phyloP scores from a whole-genome alignment of 73 alveolate species.

The Halteria grandinella region DNA sequence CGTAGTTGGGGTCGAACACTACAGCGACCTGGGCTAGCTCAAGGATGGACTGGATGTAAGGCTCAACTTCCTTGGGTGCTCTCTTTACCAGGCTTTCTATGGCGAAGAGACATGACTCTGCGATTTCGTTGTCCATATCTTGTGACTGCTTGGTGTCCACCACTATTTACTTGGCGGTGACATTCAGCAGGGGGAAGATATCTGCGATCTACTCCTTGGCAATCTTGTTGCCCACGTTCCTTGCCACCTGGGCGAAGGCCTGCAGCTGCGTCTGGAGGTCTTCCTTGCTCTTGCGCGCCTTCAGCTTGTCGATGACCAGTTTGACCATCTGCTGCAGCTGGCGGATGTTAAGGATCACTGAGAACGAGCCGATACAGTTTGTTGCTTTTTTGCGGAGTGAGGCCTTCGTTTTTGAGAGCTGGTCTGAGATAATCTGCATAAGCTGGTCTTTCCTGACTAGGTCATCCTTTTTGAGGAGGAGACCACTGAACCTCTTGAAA shows the following conservation, averaged over 20 bases:
- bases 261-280: conserved; percentile 66
- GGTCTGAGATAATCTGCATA: conserved; percentile 51
- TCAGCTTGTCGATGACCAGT: conserved; percentile 53
- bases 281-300: conserved; percentile 55
- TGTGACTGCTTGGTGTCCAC: conserved; percentile 56
- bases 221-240: conserved; percentile 78
- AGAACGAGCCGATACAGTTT: conserved; percentile 78
- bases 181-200: conserved; percentile 69
- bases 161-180: too few relatives aligned
- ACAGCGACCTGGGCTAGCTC: conserved; percentile 53
- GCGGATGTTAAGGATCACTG: conserved; percentile 73
- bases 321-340: conserved; percentile 63
- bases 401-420: conserved; percentile 59
- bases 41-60: conserved; percentile 62
- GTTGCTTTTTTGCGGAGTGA: conserved; percentile 76
- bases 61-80: conserved; percentile 76
- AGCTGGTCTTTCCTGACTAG: conserved; percentile 64
- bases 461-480: conserved; percentile 35
- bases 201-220: conserved; percentile 68
- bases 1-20: conserved; percentile 82
- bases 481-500: conserved; percentile 69
- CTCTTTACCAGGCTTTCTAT: conserved; percentile 75
- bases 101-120: conserved; percentile 76
- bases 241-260: conserved; percentile 71
- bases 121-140: conserved; percentile 77